Evolutionary conservation across 208 protist genomes (phyloP).

Genomic region (Sergeia podlipaevii): DNA sequence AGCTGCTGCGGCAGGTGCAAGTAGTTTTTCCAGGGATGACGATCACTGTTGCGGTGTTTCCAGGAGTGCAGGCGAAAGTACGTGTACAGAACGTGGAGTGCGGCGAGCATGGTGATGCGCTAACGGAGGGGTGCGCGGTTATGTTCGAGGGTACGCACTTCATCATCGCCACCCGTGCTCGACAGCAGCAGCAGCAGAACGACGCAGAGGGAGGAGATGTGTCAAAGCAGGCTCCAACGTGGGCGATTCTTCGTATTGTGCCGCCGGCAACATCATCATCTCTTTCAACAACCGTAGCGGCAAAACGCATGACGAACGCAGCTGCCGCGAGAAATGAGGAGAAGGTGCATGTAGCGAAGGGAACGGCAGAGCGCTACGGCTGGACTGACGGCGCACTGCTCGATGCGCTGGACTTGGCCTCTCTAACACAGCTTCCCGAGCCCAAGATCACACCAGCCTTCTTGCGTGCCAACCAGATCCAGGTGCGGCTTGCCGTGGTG

Average conservation of each 20-base stretch:
- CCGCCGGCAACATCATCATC: slow-evolving; percentile 4
- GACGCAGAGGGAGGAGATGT: not conserved
- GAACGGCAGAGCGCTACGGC: slow-evolving; percentile 32
- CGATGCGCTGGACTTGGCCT: slow-evolving; percentile 49
- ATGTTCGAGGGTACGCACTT: slow-evolving; percentile 87
- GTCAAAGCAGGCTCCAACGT: slow-evolving; percentile 18
- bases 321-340: no score
- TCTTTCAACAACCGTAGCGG: no score
- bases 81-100: slow-evolving; percentile 62
- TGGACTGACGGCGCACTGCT: slow-evolving; percentile 39
- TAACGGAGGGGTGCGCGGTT: slow-evolving; percentile 42
- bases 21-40: slow-evolving; percentile 77
- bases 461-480: slow-evolving; percentile 40
- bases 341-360: no score
- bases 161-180: slow-evolving; percentile 69
- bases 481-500: slow-evolving; percentile 23
- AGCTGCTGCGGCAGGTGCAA: slow-evolving; percentile 81
- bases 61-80: slow-evolving; percentile 61
- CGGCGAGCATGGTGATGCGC: slow-evolving; percentile 20
- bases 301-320: no score
- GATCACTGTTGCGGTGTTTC: slow-evolving; percentile 65
- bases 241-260: slow-evolving; percentile 49
- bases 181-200: slow-evolving; percentile 16
- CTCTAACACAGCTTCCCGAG: slow-evolving; percentile 44
- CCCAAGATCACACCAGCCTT: slow-evolving; percentile 61